Evolutionary conservation across 2,329 filamentous ascomycete species (phyloP).

Genomic region (Cyphellophora attinorum): DNA sequence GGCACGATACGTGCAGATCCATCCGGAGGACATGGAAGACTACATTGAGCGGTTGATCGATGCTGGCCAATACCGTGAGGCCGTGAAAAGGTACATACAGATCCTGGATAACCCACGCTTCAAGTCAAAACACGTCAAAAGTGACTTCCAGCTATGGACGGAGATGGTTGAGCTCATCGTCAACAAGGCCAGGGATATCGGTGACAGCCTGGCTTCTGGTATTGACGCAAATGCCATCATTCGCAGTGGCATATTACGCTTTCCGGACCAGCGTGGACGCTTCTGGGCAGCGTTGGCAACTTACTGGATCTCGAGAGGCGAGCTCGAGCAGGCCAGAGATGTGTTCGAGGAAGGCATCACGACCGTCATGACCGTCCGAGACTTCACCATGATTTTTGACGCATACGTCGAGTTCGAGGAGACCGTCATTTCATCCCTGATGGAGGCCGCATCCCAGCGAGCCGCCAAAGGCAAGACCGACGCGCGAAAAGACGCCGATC

Average conservation of each 20-base stretch:
- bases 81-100: constrained; percentile 81
- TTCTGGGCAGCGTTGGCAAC: constrained; percentile 91
- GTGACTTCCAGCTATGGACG: constrained; percentile 92
- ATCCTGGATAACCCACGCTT: constrained; percentile 87
- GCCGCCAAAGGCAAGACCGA: constrained; percentile 71
- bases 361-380: constrained; percentile 95
- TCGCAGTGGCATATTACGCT: constrained; percentile 79
- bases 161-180: constrained; percentile 96
- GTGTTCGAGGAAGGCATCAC: constrained; percentile 94
- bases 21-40: constrained; percentile 89
- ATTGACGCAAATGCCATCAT: constrained; percentile 90
- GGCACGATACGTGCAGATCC: constrained; percentile 93
- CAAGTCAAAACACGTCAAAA: constrained; percentile 85
- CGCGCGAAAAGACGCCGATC: constrained; percentile 79
- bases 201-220: constrained; percentile 68
- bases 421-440: constrained; percentile 80
- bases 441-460: constrained; percentile 74
- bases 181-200: constrained; percentile 75
- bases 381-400: constrained; percentile 95
- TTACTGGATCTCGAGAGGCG: constrained; percentile 90
- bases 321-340: constrained; percentile 86
- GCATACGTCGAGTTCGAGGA: constrained; percentile 96
- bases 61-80: constrained; percentile 78
- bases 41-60: constrained; percentile 84
- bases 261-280: constrained; percentile 88